These are phyloP conservation scores for Paulownia fortunei DNA, from an alignment of 257 asterid species.

Conservation along the genomic window DNA sequence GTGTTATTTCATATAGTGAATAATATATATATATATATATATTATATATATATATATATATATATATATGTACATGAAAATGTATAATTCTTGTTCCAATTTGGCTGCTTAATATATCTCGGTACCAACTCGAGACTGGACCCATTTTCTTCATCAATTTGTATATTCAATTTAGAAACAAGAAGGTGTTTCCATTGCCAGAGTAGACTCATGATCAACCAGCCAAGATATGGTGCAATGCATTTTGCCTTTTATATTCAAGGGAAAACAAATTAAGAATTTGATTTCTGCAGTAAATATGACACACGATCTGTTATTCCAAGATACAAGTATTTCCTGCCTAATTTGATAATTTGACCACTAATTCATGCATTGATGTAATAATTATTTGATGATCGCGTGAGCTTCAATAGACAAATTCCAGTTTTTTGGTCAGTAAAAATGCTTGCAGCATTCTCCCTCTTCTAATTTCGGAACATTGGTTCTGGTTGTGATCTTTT, in stretches of 20 bases:
- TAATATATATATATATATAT: too few relatives aligned
- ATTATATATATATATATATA: too few relatives aligned
- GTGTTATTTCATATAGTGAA: conserved; percentile 23
- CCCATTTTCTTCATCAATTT: too few relatives aligned
- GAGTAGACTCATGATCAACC: neutral
- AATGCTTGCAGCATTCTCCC: too few relatives aligned
- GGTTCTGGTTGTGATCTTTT: too few relatives aligned
- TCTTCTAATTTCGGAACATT: too few relatives aligned
- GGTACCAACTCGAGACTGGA: too few relatives aligned
- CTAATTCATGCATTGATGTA: neutral
- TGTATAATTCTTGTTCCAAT: neutral
- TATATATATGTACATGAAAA: too few relatives aligned
- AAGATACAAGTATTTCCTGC: neutral
- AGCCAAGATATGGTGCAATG: neutral
- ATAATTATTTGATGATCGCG: too few relatives aligned
- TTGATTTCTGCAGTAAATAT: neutral
- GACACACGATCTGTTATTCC: neutral
- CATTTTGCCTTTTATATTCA: neutral
- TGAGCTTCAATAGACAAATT: too few relatives aligned
- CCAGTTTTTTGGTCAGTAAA: too few relatives aligned
- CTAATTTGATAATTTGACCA: neutral
- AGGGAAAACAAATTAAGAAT: neutral
- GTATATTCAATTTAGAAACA: neutral
- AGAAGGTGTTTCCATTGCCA: neutral
- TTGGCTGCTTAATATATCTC: neutral